Base-by-base conservation (phyloP, 257 asterid species). In the Rubia yunnanensis region DNA sequence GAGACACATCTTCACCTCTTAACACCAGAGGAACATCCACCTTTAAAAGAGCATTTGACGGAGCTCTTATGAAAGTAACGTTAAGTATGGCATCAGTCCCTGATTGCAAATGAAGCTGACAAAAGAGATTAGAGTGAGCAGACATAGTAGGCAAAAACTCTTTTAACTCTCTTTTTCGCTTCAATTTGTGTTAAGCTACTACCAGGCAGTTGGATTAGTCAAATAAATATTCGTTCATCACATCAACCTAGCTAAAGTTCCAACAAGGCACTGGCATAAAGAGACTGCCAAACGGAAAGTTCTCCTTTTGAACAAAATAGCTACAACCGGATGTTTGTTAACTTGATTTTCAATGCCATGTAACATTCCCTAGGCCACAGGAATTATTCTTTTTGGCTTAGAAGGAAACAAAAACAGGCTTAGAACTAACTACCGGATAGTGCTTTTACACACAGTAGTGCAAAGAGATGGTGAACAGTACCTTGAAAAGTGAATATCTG, bases 41-140 rank as follows among this genome's bases (percentile, higher is more conserved):
- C 75, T 80, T 84, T 55, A 84, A 71, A 53, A 75, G 71, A 63
- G 85, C 91, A 74, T 72, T 82, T 46, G 98, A 74, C 32, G 96
- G 99, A 68, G 98, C 98, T 78, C 98, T 78, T 65, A 94, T 85
- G 79, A 94, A 94, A 9, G 99, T 90, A 56, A 88, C 86, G 72
- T 90, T 88, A 44, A 90, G 94, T 71, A 87, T 86, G 3, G 89
- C 85, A 72, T 91, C 95, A 20, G 92, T 77, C 68, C 88, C 91
- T 22, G 96, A 76, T 73, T 94, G 92, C 65, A 83, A 81, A 78
- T 94, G 99, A 74, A 94, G 84, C 98, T 94, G 91, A 73, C 68
- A 71, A 62, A 81, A 66, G 72, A 82, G 61, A 67, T 68, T 52
- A 76, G 27, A 70, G 41, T 64, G 15, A 65, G 57, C 10, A 27